Evolutionary conservation across 768 basidiomycete genomes (phyloP).

Genomic region (Scleroderma citrinum): DNA sequence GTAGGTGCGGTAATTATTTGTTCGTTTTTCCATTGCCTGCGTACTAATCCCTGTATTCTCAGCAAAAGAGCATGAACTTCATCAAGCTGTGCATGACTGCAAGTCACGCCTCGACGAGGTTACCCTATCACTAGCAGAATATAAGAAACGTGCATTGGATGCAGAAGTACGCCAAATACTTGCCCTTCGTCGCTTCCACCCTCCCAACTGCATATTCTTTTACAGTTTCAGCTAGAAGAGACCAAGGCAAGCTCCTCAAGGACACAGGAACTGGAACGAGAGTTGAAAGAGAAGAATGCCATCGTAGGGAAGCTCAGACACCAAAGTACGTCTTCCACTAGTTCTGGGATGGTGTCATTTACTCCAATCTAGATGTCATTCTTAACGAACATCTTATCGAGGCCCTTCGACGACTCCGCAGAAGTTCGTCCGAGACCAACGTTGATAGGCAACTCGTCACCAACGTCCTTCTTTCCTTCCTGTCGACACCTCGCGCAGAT

Average conservation of each 20-base stretch:
- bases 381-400: constrained; percentile 98
- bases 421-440: constrained; percentile 76
- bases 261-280: constrained; percentile 74
- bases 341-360: not conserved
- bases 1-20: constrained; percentile 48
- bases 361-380: constrained; percentile 64
- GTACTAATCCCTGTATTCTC: not conserved
- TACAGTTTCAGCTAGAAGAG: constrained; percentile 71
- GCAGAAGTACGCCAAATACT: constrained; percentile 62
- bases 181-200: not conserved
- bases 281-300: constrained; percentile 93
- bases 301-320: constrained; percentile 93
- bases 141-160: constrained; percentile 77
- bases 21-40: constrained; percentile 6
- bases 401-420: constrained; percentile 89
- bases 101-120: constrained; percentile 65
- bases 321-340: constrained; percentile 55
- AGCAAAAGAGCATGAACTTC: constrained; percentile 92
- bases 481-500: constrained; percentile 86
- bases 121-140: constrained; percentile 82
- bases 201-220: constrained; percentile 2
- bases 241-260: constrained; percentile 57
- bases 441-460: constrained; percentile 93
- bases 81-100: constrained; percentile 76
- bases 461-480: constrained; percentile 87